Evolutionary conservation across 2,329 filamentous ascomycete genomes (phyloP).

Genomic region (Parastagonospora avenae): DNA sequence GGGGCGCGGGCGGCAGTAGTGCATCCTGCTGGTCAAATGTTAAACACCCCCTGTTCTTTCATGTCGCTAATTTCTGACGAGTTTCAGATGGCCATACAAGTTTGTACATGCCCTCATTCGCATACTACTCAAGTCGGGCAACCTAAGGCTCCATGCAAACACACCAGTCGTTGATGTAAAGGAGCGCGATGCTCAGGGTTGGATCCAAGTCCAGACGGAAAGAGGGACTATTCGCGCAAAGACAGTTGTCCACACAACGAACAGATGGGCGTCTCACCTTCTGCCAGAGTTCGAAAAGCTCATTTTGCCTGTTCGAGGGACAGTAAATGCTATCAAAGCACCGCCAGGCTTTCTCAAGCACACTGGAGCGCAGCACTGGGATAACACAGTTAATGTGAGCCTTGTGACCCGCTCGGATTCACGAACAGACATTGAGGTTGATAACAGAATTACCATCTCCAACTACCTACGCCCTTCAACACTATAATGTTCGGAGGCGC

Average conservation of each 20-base stretch:
- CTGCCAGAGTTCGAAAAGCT: conserved; percentile 11
- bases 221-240: conserved; percentile 9
- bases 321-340: conserved; percentile 10
- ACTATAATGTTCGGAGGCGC: conserved; percentile 15
- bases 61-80: not conserved
- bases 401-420: not conserved
- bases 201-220: conserved; percentile 7
- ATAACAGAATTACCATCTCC: conserved; percentile 12
- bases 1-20: conserved; percentile 10
- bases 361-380: conserved; percentile 17
- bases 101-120: conserved; percentile 14
- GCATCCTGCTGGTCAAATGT: conserved; percentile 16
- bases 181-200: conserved; percentile 7
- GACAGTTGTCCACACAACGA: conserved; percentile 12
- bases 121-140: conserved; percentile 6
- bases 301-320: conserved; percentile 8
- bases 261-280: conserved; percentile 16
- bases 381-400: conserved; percentile 11
- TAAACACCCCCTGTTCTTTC: not conserved
- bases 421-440: not conserved
- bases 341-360: conserved; percentile 11
- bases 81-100: conserved; percentile 16
- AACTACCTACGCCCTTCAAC: conserved; percentile 14
- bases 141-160: conserved; percentile 8
- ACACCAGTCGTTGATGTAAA: conserved; percentile 10